Base-by-base conservation (phyloP, 257 asterid species). In the Osmanthus fragrans region DNA sequence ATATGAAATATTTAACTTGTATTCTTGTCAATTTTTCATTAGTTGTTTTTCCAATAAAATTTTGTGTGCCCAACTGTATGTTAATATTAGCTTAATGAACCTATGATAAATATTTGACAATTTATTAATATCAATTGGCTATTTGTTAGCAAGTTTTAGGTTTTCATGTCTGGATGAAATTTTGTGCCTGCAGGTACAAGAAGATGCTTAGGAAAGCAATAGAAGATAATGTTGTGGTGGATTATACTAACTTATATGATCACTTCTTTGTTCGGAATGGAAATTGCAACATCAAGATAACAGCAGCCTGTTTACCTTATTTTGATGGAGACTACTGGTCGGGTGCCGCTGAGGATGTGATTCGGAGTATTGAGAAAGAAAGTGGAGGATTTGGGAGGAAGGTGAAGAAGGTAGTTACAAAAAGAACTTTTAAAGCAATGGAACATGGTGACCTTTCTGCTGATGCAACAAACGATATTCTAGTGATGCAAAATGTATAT, bases 301-400 rank as follows among this genome's bases (percentile, higher is more conserved):
- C 93, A 73, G 91, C 89, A 37, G 90, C 95, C 60, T 88, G 88
- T 36, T 85, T 92, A 71, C 97, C 97, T 73, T 87, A 89, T 77
- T 89, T 92, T 70, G 94, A 88, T 67, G 97, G 96, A 76, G 91
- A 76, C 75, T 92, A 79, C 79, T 92, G 96, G 95, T 87, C 92
- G 18, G 80, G 86, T 74, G 90, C 89, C 34, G 87, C 91, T 74
- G 94, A 85, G 72, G 88, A 85, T 45, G 80, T 79, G 71, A 64
- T 81, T 72, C 80, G 67, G 76, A 78, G 70, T 71, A 79, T 88
- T 19, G 87, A 82, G 40, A 80, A 83, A 39, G 88, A 84, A 74
- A 79, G 65, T 67, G 85, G 75, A 79, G 83, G 82, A 80, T 60
- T 85, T 71, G 79, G 71, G 45, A 79, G 70, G 70, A 84, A 72